Evolutionary conservation across 768 basidiomycete genomes (phyloP).

Genomic region (Tubosaeta sp.): DNA sequence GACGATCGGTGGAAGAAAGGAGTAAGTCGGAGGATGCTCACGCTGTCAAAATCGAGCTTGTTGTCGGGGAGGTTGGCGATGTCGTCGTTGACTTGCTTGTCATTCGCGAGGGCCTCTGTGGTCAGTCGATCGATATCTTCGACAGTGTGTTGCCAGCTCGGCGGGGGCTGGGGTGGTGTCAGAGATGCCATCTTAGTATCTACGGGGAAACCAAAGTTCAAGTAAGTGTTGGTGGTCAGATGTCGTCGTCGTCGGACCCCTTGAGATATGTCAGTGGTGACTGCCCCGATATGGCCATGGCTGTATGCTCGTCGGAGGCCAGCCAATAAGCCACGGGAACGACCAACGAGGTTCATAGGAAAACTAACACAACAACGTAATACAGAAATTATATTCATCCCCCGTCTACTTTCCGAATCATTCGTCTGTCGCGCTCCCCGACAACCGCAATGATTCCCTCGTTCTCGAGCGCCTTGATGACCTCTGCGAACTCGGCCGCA

Average conservation of each 20-base stretch:
- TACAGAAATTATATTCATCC: slow-evolving; percentile 15
- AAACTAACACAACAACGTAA: background rate
- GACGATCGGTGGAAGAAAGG: background rate
- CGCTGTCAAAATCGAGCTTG: slow-evolving; percentile 64
- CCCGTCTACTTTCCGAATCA: slow-evolving; percentile 66
- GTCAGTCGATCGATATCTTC: slow-evolving; percentile 57
- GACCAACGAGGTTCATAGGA: background rate
- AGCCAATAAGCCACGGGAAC: slow-evolving; percentile 1
- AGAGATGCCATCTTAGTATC: slow-evolving; percentile 41
- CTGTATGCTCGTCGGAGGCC: background rate
- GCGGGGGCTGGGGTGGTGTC: slow-evolving; percentile 63
- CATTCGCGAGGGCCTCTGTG: slow-evolving; percentile 53
- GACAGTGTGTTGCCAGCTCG: slow-evolving; percentile 64
- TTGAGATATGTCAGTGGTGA: too few species aligned
- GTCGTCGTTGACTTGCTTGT: slow-evolving; percentile 55
- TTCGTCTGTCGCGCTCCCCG: slow-evolving; percentile 82
- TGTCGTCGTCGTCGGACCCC: slow-evolving; percentile 2
- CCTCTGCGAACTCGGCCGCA: slow-evolving; percentile 73
- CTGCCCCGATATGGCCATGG: slow-evolving; percentile 17
- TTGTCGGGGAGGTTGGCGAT: slow-evolving; percentile 55
- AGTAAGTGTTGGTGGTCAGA: slow-evolving; percentile 5
- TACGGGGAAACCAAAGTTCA: slow-evolving; percentile 5
- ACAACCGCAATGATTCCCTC: slow-evolving; percentile 85
- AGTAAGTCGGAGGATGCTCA: slow-evolving; percentile 31
- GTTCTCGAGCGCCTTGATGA: slow-evolving; percentile 71